Percentiles rank a stretch among this genome's conserved stretches.
Evolutionary conservation across 176 grass and related monocot species (phyloP).

Genomic region (Tillandsia fasciculata): DNA sequence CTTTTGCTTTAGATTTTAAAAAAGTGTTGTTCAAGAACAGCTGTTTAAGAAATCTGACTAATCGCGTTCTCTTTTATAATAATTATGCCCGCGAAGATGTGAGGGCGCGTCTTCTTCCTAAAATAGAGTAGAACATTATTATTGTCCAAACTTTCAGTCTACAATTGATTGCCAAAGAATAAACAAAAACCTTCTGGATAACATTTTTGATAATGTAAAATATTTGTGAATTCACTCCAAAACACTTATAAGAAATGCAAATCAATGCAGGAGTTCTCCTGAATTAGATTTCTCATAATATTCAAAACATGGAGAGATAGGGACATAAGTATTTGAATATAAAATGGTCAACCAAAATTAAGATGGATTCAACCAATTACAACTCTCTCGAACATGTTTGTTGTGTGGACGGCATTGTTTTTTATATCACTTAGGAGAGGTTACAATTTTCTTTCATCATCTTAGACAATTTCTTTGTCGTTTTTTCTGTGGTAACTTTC

Average conservation of each 20-base stretch:
- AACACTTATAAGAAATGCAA: neutral
- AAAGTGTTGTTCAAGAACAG: too few species aligned
- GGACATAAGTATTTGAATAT: constrained; percentile 1
- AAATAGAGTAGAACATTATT: too few species aligned
- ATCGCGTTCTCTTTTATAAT: too few species aligned
- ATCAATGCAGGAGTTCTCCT: neutral
- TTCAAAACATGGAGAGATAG: neutral
- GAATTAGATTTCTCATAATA: too few species aligned
- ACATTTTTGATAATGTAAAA: neutral
- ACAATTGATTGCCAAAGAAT: too few species aligned
- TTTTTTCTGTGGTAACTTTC: neutral
- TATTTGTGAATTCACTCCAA: neutral
- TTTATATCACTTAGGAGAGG: neutral
- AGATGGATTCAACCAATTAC: neutral
- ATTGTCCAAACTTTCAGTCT: too few species aligned
- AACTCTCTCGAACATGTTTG: constrained; percentile 21
- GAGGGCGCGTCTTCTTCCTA: too few species aligned
- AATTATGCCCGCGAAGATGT: too few species aligned
- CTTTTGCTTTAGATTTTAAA: too few species aligned
- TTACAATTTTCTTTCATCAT: constrained; percentile 16
- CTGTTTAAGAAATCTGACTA: too few species aligned
- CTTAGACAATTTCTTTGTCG: constrained; percentile 23
- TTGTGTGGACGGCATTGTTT: constrained; percentile 50
- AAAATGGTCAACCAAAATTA: neutral
- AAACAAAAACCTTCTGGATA: too few species aligned